A percentile compares a stretch with the other conserved stretches of the same genome.
phyloP scores from a whole-genome alignment of 164 flowering plant species.

The Kingdonia uniflora region DNA sequence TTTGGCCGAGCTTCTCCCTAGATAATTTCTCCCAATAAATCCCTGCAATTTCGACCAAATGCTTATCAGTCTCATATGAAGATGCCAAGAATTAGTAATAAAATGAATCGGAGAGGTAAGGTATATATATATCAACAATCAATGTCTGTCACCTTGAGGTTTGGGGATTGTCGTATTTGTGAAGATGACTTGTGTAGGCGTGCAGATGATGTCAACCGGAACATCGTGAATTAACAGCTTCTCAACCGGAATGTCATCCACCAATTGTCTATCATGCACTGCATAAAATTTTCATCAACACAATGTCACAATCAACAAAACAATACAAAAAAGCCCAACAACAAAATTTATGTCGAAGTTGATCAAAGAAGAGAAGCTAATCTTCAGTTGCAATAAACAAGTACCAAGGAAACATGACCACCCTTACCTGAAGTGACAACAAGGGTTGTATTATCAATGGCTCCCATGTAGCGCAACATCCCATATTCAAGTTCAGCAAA shows the following conservation, averaged over 20 bases:
- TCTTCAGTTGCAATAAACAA: neutral
- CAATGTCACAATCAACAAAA: neutral
- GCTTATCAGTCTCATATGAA: neutral
- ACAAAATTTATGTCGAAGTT: too few species aligned
- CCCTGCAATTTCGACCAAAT: conserved; percentile 27
- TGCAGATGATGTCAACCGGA: conserved; percentile 84
- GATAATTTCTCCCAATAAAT: conserved; percentile 89
- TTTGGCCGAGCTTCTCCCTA: conserved; percentile 75
- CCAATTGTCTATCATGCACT: conserved; percentile 82
- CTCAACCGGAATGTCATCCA: conserved; percentile 76
- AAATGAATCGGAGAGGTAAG: neutral
- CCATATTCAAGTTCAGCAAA: conserved; percentile 94
- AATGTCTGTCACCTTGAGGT: conserved; percentile 53
- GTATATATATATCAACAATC: neutral
- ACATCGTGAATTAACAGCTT: conserved; percentile 80
- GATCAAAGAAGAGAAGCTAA: too few species aligned
- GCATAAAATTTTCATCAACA: conserved; percentile 5
- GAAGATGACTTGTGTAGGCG: conserved; percentile 71
- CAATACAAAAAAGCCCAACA: neutral
- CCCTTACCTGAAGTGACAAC: conserved; percentile 63
- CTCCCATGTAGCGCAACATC: conserved; percentile 88
- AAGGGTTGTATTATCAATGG: conserved; percentile 73
- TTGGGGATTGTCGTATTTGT: conserved; percentile 72
- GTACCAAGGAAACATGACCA: neutral
- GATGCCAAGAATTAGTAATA: too few species aligned